Percentiles rank a stretch among this genome's conserved stretches.
phyloP scores from a whole-genome alignment of 179 eudicot genomes.

The Sideroxylon spinosum region DNA sequence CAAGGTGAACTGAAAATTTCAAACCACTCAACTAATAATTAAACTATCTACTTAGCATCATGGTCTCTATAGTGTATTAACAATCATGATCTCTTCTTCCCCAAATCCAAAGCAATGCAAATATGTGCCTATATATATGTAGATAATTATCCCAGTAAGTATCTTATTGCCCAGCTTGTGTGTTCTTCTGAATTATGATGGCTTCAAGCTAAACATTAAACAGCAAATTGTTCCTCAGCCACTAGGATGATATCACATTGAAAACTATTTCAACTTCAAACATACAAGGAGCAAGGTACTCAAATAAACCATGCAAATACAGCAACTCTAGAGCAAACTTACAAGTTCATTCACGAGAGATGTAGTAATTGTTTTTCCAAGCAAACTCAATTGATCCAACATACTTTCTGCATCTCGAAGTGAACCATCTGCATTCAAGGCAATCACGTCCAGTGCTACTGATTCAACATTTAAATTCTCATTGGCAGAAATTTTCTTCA shows the following conservation, averaged over 20 bases:
- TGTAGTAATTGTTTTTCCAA: constrained; percentile 78
- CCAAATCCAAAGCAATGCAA: too few relatives aligned
- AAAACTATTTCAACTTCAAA: neutral
- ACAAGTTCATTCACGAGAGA: constrained; percentile 94
- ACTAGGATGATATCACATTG: neutral
- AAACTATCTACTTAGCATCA: too few relatives aligned
- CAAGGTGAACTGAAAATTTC: neutral
- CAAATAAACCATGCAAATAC: neutral
- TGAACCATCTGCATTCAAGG: constrained; percentile 90
- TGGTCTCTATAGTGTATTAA: too few relatives aligned
- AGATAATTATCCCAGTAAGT: too few relatives aligned
- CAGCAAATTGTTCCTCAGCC: too few relatives aligned
- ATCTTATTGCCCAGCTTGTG: too few relatives aligned
- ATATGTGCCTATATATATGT: too few relatives aligned
- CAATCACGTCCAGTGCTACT: constrained; percentile 88
- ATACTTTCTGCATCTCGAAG: constrained; percentile 97
- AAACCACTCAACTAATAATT: too few relatives aligned
- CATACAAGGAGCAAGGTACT: neutral
- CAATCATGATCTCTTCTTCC: too few relatives aligned
- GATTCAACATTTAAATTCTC: constrained; percentile 72
- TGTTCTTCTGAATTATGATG: too few relatives aligned
- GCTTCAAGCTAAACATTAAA: too few relatives aligned
- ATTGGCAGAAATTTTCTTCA: constrained; percentile 61
- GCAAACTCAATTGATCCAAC: constrained; percentile 93
- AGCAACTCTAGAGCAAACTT: constrained; percentile 29